Evolutionary conservation across 106 monocot genomes (phyloP), one percentile per base, ranked within the genome.

Genomic region (Dendrobium nobile): DNA sequence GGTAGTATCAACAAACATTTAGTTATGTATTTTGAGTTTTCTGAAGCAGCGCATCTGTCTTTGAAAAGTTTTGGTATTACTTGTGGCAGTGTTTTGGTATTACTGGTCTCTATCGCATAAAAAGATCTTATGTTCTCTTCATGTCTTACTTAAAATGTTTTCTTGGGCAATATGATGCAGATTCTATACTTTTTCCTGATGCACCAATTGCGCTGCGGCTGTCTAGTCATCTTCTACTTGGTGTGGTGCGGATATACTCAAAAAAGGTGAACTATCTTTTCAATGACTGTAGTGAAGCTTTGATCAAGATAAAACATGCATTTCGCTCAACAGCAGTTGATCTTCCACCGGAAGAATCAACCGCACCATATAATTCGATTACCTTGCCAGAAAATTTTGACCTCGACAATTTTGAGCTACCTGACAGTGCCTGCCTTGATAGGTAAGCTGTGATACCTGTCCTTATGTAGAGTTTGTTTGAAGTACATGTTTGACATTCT

Each of bases 201-300:
- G 93, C 91, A 56, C 99, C 99, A 79, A 99, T 99, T 75, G 99
- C 99, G 28, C 89, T 99, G 82, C 91, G 99, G 28, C 83, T 99
- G 77, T 99, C 99, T 44, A 99, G 99, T 82, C 99, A 99, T 82
- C 95, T 99, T 79, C 86, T 99, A 79, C 90, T 99, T 78, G 99
- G 99, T 79, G 99, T 99, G n/a, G 99, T 99, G 78, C 88, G 99
- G 80, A 99, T 99, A 87, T 99, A 99, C 87, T 99, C 99, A 33
- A 79, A 88, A 43, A 99, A 99, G 90, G 99, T 99, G 86, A 99
- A 99, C 80, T 99, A 99, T 83, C 91, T 99, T 77, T 99, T 99
- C 88, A 89, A 99, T 88, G 99, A 99, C 77, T 99, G 99, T 83
- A 99, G 99, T 58, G 99, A 99, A 84, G 90, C 99, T 80, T 78